Percentiles rank a stretch among this genome's conserved stretches.
Conservation (phyloP, 208 protist genomes). For the Leishmania gerbilli region DNA sequence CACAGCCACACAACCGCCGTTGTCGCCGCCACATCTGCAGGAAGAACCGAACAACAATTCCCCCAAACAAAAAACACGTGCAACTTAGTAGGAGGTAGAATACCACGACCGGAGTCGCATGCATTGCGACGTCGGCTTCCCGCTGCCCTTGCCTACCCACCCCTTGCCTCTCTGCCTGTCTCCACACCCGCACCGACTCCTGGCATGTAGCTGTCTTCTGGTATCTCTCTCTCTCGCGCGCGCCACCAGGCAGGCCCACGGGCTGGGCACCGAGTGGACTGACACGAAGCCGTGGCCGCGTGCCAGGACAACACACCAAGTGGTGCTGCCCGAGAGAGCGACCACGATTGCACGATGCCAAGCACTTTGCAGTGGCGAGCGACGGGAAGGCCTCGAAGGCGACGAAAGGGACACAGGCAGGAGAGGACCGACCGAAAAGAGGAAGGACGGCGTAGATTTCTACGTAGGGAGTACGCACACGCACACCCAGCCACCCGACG, state of each 20-base stretch:
- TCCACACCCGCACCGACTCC: too few species aligned
- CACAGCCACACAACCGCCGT: neutral
- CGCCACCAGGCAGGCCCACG: neutral
- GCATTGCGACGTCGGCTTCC: neutral
- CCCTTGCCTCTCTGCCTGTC: neutral
- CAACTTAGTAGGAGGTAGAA: conserved; percentile 8
- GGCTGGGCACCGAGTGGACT: neutral
- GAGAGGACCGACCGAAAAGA: neutral
- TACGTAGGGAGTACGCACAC: neutral
- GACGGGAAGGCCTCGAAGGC: neutral
- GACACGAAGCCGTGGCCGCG: neutral
- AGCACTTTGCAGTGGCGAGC: neutral
- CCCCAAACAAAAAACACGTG: neutral
- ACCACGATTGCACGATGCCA: neutral
- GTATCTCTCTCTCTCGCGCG: neutral
- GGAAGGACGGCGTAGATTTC: neutral
- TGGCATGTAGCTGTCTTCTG: neutral
- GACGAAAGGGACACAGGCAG: neutral
- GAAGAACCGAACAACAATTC: neutral
- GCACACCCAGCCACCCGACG: neutral
- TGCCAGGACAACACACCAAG: neutral
- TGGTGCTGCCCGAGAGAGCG: neutral
- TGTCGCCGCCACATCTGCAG: neutral
- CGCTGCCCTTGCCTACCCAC: neutral
- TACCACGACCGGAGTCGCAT: neutral